Conservation (phyloP, 768 basidiomycete species). For the Russula griseocarnosa region DNA sequence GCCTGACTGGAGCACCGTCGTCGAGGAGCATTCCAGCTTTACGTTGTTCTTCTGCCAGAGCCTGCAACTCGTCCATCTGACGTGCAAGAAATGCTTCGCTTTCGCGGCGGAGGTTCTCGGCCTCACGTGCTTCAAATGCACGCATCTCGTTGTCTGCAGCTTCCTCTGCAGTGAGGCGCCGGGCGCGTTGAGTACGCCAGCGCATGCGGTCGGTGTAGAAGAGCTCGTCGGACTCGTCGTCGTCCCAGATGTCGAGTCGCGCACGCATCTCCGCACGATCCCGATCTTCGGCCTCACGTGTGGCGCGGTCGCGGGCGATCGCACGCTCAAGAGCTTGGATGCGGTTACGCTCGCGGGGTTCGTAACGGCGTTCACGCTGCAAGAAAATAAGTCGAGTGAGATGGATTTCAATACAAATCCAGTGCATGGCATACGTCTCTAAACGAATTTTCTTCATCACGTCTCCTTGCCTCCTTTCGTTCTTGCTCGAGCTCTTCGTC, state of each 20-base stretch:
- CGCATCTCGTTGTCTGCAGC: constrained; percentile 81
- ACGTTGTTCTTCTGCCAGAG: constrained; percentile 83
- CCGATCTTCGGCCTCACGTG: constrained; percentile 73
- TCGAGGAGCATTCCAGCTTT: constrained; percentile 87
- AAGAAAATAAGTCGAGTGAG: not conserved
- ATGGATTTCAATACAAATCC: not conserved
- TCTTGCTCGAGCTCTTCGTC: constrained; percentile 89
- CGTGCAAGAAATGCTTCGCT: constrained; percentile 90
- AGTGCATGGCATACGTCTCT: constrained; percentile 61
- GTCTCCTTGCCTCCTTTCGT: constrained; percentile 64
- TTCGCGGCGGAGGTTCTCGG: constrained; percentile 81
- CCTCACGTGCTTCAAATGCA: constrained; percentile 77
- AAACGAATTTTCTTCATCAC: constrained; percentile 82
- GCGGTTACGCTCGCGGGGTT: constrained; percentile 80
- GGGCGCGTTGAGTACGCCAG: constrained; percentile 77
- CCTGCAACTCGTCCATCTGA: constrained; percentile 96
- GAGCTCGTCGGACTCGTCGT: constrained; percentile 86
- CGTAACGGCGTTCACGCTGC: constrained; percentile 91
- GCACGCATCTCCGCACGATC: constrained; percentile 77
- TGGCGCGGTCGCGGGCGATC: constrained; percentile 64
- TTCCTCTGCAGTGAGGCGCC: constrained; percentile 72
- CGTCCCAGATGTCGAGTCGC: constrained; percentile 84
- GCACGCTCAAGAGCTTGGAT: constrained; percentile 73
- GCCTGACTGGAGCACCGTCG: constrained; percentile 84
- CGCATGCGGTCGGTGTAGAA: constrained; percentile 90